Base-by-base conservation (phyloP, 371 early-diverging fungal species). In the Saksenaea oblongispora region DNA sequence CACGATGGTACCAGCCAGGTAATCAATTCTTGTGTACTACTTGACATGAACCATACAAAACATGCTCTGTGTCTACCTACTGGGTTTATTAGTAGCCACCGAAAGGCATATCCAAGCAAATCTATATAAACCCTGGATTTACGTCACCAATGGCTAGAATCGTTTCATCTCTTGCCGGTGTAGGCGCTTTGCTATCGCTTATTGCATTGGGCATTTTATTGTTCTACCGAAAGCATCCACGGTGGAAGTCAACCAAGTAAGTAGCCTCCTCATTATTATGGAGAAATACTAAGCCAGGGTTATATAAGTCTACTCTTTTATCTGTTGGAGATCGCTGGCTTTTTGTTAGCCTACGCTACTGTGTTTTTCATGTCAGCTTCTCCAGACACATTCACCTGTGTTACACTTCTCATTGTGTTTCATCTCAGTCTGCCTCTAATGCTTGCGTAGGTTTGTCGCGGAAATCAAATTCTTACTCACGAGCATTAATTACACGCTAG, bases 231-330 rank as follows among this genome's bases (percentile, higher is more conserved):
- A 82, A 80, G n/a, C 70, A 71, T 27, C 70, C 80, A 36, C 75
- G 82, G 4, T 80, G 83, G 54, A 81, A 82, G 57, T 75, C 80
- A 5, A 80, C 83, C 17, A 86, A 83, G 86, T 83, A 80, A 24
- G 34, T 28, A 26, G 58, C 14, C 15, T 9, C 27, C 28, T 0
- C 9, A 22, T 22, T 5, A 18, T 47, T 22, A 22, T 47, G 51
- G 31, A 31, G 7, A 2, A 47, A n/a, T 22, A n/a, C 62, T 56
- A 37, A 55, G 9, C 37, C 18, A 57, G 13, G 31, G 22, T 17
- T 44, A 15, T 27, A 34, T 34, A 39, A 84, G 84, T 36, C 83
- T 84, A 11, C 56, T 83, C 5, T 86, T 84, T 65, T 86, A 84
- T 58, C 70, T 79, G 0, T 67, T 86, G 8, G 84, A 86, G 39